Evolutionary conservation across 768 basidiomycete genomes (phyloP).

Genomic region (Suillus fuscotomentosus): DNA sequence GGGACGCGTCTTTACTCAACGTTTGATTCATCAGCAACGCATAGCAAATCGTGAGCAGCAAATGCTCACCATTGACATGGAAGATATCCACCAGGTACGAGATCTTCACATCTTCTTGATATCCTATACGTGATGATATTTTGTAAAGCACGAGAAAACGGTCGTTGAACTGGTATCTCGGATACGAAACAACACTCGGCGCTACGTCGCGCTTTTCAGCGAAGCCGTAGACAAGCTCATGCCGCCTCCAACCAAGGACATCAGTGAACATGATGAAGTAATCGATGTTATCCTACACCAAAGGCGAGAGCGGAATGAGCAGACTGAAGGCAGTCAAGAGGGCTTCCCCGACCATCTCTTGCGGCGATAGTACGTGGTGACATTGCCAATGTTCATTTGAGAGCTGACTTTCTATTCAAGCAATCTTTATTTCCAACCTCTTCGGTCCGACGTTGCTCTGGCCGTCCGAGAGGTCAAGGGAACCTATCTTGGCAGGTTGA

Average conservation of each 20-base stretch:
- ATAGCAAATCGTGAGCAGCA: constrained; percentile 93
- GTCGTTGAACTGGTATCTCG: constrained; percentile 73
- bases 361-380: constrained; percentile 82
- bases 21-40: constrained; percentile 58
- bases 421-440: constrained; percentile 91
- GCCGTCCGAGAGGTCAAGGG: constrained; percentile 94
- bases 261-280: constrained; percentile 89
- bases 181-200: constrained; percentile 82
- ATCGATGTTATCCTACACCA: constrained; percentile 97
- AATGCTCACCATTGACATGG: constrained; percentile 84
- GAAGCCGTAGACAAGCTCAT: constrained; percentile 89
- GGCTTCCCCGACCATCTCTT: constrained; percentile 90
- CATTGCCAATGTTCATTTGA: not conserved
- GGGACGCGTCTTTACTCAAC: constrained; percentile 21
- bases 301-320: constrained; percentile 83
- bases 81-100: constrained; percentile 77
- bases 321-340: constrained; percentile 68
- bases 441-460: constrained; percentile 69
- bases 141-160: constrained; percentile 62
- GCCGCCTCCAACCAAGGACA: constrained; percentile 86
- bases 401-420: constrained; percentile 40
- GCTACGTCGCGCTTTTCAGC: constrained; percentile 87
- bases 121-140: constrained; percentile 9
- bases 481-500: constrained; percentile 82
- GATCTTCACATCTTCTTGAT: constrained; percentile 4